These are phyloP conservation scores for Mycotypha africana DNA, from an alignment of 371 early-diverging fungal species.

Conservation along the genomic window DNA sequence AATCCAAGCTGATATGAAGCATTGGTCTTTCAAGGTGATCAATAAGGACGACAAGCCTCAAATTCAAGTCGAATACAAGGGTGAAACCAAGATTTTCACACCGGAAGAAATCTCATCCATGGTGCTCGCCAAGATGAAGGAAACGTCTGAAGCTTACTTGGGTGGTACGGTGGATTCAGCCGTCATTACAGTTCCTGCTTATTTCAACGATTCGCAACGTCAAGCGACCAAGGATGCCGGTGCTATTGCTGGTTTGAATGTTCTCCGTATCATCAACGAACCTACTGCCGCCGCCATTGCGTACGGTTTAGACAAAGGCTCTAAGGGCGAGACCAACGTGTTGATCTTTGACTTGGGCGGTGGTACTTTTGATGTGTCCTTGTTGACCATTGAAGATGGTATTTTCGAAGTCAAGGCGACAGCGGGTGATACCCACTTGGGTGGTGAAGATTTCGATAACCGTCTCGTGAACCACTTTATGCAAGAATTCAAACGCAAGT, in stretches of 20 bases:
- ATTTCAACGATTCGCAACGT: slow-evolving; percentile 90
- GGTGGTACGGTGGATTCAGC: slow-evolving; percentile 79
- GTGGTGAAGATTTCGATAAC: slow-evolving; percentile 97
- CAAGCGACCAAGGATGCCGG: slow-evolving; percentile 98
- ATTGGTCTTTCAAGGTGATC: slow-evolving; percentile 86
- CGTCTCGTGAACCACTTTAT: slow-evolving; percentile 72
- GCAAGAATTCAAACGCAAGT: slow-evolving; percentile 78
- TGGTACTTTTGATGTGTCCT: slow-evolving; percentile 97
- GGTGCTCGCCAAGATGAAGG: slow-evolving; percentile 92
- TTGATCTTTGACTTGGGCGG: slow-evolving; percentile 98
- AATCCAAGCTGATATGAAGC: slow-evolving; percentile 83
- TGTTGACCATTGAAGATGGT: slow-evolving; percentile 90
- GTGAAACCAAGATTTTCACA: slow-evolving; percentile 84
- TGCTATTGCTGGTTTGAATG: slow-evolving; percentile 86
- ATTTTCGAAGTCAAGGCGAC: slow-evolving; percentile 94
- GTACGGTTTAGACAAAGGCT: slow-evolving; percentile 85
- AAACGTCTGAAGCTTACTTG: slow-evolving; percentile 83
- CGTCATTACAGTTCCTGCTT: slow-evolving; percentile 74
- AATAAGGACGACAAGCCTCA: slow-evolving; percentile 94
- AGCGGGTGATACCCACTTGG: slow-evolving; percentile 93
- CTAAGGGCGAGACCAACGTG: slow-evolving; percentile 70
- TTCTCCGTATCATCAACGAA: slow-evolving; percentile 94
- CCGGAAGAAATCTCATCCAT: slow-evolving; percentile 95
- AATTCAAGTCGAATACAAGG: slow-evolving; percentile 81
- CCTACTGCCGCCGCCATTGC: slow-evolving; percentile 98